A percentile compares a stretch with the other conserved stretches of the same genome.
Evolutionary conservation across 140 eudicot genomes (phyloP).

Genomic region (Flaveria floridana): DNA sequence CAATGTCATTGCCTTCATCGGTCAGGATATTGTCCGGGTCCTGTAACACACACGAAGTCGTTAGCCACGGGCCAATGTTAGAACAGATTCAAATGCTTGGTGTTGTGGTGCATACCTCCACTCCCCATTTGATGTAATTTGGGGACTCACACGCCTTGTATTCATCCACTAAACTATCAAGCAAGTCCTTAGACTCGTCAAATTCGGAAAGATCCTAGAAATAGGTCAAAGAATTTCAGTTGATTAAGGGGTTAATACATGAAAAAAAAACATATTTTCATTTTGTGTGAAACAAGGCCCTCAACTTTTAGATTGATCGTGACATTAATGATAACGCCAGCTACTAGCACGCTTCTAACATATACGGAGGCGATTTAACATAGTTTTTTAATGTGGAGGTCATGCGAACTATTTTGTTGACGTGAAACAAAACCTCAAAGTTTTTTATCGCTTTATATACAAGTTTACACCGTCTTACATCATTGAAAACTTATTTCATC

Average conservation of each 20-base stretch:
- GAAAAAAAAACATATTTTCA: neutral
- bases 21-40: constrained; percentile 73
- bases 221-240: constrained; percentile 19
- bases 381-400: neutral
- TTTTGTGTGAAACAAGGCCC: neutral
- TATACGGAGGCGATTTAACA: neutral
- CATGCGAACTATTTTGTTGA: neutral
- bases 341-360: neutral
- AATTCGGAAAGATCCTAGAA: constrained; percentile 80
- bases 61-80: constrained; percentile 1
- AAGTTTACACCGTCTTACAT: neutral
- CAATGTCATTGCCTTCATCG: constrained; percentile 71
- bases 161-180: constrained; percentile 76
- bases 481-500: neutral
- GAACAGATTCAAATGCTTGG: neutral
- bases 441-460: neutral
- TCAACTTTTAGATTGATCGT: neutral
- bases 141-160: constrained; percentile 82
- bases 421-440: neutral
- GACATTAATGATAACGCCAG: neutral
- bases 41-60: constrained; percentile 35
- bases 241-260: neutral
- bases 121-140: constrained; percentile 86
- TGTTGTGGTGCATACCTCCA: constrained; percentile 52
- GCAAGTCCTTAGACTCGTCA: constrained; percentile 69